Evolutionary conservation across 805 yeast species (phyloP).

Genomic region (Tetrapisispora phaffii): DNA sequence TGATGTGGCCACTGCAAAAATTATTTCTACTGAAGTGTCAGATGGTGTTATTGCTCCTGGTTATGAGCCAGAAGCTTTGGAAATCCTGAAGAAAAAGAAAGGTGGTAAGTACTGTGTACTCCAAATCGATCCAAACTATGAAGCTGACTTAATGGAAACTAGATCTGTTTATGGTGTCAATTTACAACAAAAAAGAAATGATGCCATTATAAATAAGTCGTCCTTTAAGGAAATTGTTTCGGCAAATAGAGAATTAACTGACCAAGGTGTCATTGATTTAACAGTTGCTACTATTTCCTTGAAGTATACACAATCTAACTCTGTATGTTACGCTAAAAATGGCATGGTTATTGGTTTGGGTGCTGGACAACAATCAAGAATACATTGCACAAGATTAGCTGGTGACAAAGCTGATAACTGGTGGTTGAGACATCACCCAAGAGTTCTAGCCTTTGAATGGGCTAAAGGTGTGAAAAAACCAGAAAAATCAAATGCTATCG

Average conservation of each 20-base stretch:
- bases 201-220: slow-evolving; percentile 84
- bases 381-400: slow-evolving; percentile 97
- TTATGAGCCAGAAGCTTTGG: slow-evolving; percentile 84
- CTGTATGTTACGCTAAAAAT: slow-evolving; percentile 95
- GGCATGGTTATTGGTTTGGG: slow-evolving; percentile 99
- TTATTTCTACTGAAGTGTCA: slow-evolving; percentile 92
- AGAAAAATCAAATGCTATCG: slow-evolving; percentile 96
- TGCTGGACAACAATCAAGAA: slow-evolving; percentile 99
- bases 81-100: slow-evolving; percentile 80
- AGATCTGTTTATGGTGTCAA: slow-evolving; percentile 95
- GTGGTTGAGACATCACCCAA: slow-evolving; percentile 99
- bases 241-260: slow-evolving; percentile 73
- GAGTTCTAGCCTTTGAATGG: slow-evolving; percentile 88
- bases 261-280: slow-evolving; percentile 86
- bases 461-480: slow-evolving; percentile 97
- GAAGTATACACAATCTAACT: slow-evolving; percentile 96
- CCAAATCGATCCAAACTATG: slow-evolving; percentile 91
- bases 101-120: slow-evolving; percentile 94
- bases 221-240: slow-evolving; percentile 90
- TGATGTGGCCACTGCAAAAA: slow-evolving; percentile 91
- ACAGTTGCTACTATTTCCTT: slow-evolving; percentile 95
- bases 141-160: slow-evolving; percentile 71
- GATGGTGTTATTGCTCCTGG: slow-evolving; percentile 99
- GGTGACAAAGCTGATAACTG: slow-evolving; percentile 99
- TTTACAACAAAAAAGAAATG: slow-evolving; percentile 94